Evolutionary conservation across 306 rosid species (phyloP).

Genomic region (Casuarina cunninghamiana): DNA sequence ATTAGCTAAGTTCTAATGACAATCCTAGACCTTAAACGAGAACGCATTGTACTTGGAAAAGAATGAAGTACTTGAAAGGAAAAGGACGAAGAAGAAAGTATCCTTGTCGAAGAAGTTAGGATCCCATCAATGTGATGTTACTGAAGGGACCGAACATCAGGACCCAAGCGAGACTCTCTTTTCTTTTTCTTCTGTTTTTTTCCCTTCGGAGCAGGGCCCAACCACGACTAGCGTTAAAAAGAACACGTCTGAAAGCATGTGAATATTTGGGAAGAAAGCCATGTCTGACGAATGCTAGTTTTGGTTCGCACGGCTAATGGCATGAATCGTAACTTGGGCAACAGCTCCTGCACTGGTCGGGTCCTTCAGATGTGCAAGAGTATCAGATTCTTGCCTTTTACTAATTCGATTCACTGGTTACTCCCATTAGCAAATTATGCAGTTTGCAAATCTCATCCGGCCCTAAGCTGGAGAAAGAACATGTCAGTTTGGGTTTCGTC

Average conservation of each 20-base stretch:
- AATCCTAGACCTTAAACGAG: too few species aligned
- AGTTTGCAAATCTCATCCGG: too few species aligned
- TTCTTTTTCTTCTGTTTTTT: neutral
- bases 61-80: too few species aligned
- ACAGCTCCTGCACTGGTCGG: neutral
- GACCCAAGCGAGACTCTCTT: neutral
- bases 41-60: too few species aligned
- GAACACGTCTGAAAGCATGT: constrained; percentile 20
- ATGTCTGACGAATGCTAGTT: constrained; percentile 24
- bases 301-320: constrained; percentile 10
- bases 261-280: constrained; percentile 35
- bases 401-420: too few species aligned
- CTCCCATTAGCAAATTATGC: too few species aligned
- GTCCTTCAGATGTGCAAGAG: neutral
- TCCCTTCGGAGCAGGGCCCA: neutral
- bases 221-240: neutral
- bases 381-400: too few species aligned
- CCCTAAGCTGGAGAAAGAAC: too few species aligned
- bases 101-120: neutral
- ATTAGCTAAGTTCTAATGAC: too few species aligned
- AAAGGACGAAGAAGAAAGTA: too few species aligned
- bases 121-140: constrained; percentile 12
- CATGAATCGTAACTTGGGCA: constrained; percentile 2
- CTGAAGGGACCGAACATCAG: neutral
- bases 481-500: too few species aligned